Evolutionary conservation across 2,329 filamentous ascomycete genomes (phyloP), one percentile per base, ranked within the genome.

Genomic region (Colletotrichum tabaci): DNA sequence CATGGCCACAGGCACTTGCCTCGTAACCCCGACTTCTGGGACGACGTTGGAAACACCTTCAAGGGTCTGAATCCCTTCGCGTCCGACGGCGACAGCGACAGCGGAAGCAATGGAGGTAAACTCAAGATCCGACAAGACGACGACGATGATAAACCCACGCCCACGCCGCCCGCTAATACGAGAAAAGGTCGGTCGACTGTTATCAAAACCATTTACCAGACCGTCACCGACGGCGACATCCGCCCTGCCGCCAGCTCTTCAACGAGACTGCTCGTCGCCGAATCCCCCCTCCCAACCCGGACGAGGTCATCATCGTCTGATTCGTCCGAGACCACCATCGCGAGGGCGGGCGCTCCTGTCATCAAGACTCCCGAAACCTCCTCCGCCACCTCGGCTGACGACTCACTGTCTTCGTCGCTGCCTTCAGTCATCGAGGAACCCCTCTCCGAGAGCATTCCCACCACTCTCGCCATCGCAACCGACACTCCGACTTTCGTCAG

Each of bases 161-260:
- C 70, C 68, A 72, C 61, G 35, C 60, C 42, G 53, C 60, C 56
- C 30, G 67, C 70, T 72, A 72, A 72, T 66, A 66, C 62, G 10
- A 70, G 30, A 50, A 35, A 72, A 72, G 70, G 61, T 23, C 61
- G 66, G 35, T 67, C 71, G 23, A 82, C 80, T 21, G 77, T 83
- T 52, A 75, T 81, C 44, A 76, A 76, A 16, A 84, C 82, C 21
- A 79, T 86, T 23, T 86, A 83, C 75, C 80, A 81, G 61, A 87
- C 85, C 47, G 72, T 72, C 65, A 69, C 69, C 46, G 69, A 60
- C 13, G 65, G 35, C 53, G 53, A 55, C 23, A 12, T 9, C 38
- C 50, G 38, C 40, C 52, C 65, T 26, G 40, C 53, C 23, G 49
- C 57, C 21, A 55, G 49, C 35, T 30, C 66, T 46, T 55, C 65